Evolutionary conservation across 2,329 filamentous ascomycete species (phyloP).

Genomic region (Stachybotrys chlorohalonatus): DNA sequence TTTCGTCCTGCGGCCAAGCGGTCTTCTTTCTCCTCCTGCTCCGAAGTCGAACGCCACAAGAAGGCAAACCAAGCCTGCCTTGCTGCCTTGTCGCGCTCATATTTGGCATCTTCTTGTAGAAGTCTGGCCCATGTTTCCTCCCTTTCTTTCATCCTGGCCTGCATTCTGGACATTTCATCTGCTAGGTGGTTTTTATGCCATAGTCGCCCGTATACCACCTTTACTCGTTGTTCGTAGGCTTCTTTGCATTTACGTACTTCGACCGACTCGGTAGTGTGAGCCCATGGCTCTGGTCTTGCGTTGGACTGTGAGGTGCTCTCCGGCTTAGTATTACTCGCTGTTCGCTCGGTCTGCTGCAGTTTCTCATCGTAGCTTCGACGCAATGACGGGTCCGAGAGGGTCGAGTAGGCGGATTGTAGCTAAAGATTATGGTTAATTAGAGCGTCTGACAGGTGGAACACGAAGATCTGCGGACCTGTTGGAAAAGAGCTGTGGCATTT

Average conservation of each 20-base stretch:
- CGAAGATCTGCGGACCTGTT: background rate
- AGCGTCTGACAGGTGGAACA: background rate
- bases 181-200: background rate
- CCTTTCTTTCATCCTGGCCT: background rate
- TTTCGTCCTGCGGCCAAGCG: background rate
- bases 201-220: background rate
- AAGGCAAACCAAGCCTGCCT: background rate
- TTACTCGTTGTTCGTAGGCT: background rate
- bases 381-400: background rate
- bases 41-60: background rate
- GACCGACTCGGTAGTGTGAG: background rate
- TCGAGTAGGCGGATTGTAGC: background rate
- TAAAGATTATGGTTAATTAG: background rate
- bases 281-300: background rate
- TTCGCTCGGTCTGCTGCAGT: background rate
- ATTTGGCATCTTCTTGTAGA: background rate
- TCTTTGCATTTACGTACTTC: background rate
- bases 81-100: background rate
- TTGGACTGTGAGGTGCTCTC: background rate
- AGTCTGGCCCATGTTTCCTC: background rate
- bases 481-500: background rate
- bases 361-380: background rate
- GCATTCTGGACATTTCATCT: background rate
- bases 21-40: background rate
- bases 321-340: background rate